phyloP scores from a whole-genome alignment of 169 alveolate species.

The Nephromyces sp. region DNA sequence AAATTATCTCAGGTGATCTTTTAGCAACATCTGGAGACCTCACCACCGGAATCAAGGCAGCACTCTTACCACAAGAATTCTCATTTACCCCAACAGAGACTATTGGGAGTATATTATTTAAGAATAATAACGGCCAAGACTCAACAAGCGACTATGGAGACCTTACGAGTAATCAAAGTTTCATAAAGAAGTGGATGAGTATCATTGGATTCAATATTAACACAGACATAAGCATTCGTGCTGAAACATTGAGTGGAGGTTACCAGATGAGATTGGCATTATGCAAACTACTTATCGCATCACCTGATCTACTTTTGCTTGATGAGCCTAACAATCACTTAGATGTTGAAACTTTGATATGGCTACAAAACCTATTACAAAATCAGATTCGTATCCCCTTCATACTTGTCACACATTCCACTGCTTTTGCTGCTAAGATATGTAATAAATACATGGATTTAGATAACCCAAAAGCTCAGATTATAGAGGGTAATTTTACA shows the following conservation, averaged over 20 bases:
- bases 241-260: slow-evolving; percentile 13
- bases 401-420: slow-evolving; percentile 37
- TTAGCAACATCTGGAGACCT: neutral
- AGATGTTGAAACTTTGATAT: slow-evolving; percentile 60
- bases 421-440: slow-evolving; percentile 24
- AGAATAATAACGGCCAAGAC: neutral
- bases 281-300: slow-evolving; percentile 61
- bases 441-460: slow-evolving; percentile 25
- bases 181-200: neutral
- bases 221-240: neutral
- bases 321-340: slow-evolving; percentile 88
- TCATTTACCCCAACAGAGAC: neutral
- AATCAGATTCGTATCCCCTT: slow-evolving; percentile 20
- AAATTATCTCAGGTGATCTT: slow-evolving; percentile 9
- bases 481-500: neutral
- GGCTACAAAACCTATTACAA: slow-evolving; percentile 20
- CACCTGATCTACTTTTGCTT: slow-evolving; percentile 77
- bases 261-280: slow-evolving; percentile 30
- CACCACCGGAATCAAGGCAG: neutral
- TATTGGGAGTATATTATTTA: neutral
- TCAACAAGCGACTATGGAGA: neutral
- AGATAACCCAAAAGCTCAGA: neutral
- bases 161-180: neutral
- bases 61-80: neutral
- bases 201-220: neutral